phyloP scores from a whole-genome alignment of 2,329 filamentous ascomycete species.

The Phaeoacremonium minimum region DNA sequence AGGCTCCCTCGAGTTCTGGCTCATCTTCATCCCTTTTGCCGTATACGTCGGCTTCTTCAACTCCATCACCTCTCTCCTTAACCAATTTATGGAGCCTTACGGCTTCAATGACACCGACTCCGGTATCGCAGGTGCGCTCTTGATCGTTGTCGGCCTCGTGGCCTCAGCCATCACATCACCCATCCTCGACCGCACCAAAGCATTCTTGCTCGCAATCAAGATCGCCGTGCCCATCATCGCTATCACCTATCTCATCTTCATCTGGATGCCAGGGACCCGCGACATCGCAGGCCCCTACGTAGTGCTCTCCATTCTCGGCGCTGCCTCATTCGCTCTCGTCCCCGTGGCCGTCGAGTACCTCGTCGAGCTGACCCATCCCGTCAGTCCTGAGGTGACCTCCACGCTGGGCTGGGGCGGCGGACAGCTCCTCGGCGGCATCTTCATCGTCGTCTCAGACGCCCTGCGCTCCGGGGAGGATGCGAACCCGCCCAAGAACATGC shows the following conservation, averaged over 20 bases:
- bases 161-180: constrained; percentile 72
- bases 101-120: constrained; percentile 79
- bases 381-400: constrained; percentile 79
- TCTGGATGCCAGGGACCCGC: constrained; percentile 70
- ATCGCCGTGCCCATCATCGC: constrained; percentile 70
- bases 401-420: constrained; percentile 83
- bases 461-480: constrained; percentile 52
- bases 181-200: constrained; percentile 79
- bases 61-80: constrained; percentile 79
- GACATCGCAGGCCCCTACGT: constrained; percentile 66
- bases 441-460: constrained; percentile 78
- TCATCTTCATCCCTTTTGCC: constrained; percentile 75
- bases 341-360: constrained; percentile 84
- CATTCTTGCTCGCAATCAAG: constrained; percentile 70
- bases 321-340: constrained; percentile 72
- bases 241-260: constrained; percentile 68
- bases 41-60: constrained; percentile 94
- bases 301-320: constrained; percentile 72
- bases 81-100: constrained; percentile 86
- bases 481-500: constrained; percentile 68
- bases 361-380: constrained; percentile 81
- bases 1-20: constrained; percentile 67
- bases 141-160: constrained; percentile 85
- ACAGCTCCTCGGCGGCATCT: constrained; percentile 78
- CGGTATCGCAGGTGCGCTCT: constrained; percentile 81